Base-by-base conservation (phyloP, 768 basidiomycete genomes). In the Auricularia sp. region DNA sequence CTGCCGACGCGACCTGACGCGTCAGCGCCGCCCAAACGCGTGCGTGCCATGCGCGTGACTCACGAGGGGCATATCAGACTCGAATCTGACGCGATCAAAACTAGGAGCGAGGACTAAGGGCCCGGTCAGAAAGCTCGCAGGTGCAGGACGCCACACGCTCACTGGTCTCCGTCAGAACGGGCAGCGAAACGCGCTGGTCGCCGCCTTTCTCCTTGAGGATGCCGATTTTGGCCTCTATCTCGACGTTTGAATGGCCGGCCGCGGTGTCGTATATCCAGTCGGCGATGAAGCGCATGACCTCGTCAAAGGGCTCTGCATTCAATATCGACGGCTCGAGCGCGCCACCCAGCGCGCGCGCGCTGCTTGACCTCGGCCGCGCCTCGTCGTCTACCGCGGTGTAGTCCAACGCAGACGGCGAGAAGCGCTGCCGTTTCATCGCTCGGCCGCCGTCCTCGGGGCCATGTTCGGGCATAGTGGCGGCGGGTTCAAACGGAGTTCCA, bases 221-320 rank as follows among this genome's bases (percentile, higher is more conserved):
- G 3, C 93, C 93, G 62, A 97, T 80, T 76, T 96, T 96, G 2
- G 91, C 93, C 74, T 96, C 94, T 10, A 96, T 88, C 77, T 96
- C 94, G 33, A 96, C 82, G 43, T 75, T 72, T 18, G 72, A 70
- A 11, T 73, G 70, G 39, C 79, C 79, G 70, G 87, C 86, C 23
- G 34, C 34, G 7, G 23, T 59, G 23, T 14, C 7, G 74, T 86
- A 85, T 44, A 95, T 78, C 75, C 92, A 97, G 76, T 96, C 91
- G 43, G 91, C 93, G 64, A 97, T 82, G 72, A 93, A 90, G 72
- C 85, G 85, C 73, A 93, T 93, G 72, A 97, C 94, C 71, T 96
- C 94, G 74, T 97, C 94, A 36, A 92, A 77, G 1, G 93, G 93
- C 72, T 95, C 93, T 61, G 93, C 87, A 62, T 89, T 90, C 35